Evolutionary conservation across 768 basidiomycete species (phyloP), one percentile per base, ranked within the genome.

Genomic region (Trametes cinnabarina): DNA sequence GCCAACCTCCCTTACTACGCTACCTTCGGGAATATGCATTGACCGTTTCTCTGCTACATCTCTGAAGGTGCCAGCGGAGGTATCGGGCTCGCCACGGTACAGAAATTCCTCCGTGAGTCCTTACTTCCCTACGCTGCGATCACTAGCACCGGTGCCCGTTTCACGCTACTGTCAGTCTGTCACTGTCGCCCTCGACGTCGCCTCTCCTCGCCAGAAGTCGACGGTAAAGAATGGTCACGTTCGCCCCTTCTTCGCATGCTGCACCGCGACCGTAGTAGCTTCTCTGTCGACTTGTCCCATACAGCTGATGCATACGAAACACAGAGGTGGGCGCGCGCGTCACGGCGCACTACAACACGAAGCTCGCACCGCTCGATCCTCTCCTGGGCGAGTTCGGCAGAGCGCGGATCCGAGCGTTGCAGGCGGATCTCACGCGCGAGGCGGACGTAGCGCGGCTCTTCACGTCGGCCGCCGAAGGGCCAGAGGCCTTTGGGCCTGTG

Each of bases 61-160:
- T n/a, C n/a, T n/a, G 25, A 15, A 85, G 89, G 89, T 47, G 87
- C 88, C 2, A 88, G 84, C 63, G 88, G 88, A 3, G 88, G 87
- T 0, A 90, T 92, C 34, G 89, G 89, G 9, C 74, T 88, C 0
- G 84, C 81, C 63, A 87, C 84, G 3, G 76, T 77, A 15, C 75
- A 75, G 12, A 66, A 80, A 0, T 90, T 84, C 66, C 76, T 85
- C 30, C 75, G 87, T 84, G 57, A 66, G 75, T 72, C 41, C 25
- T 35, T 41, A 17, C 25, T 15, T 44, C 39, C 37, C 4, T 19
- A 8, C 6, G 11, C 28, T 39, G 37, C 37, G 1, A 15, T 39
- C n/a, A 22, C 25, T 32, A 10, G 28, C 25, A 42, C 28, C 19
- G 14, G 28, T 39, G 47, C 42, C 19, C 30, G 40, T 30, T 30